A percentile compares a stretch with the other conserved stretches of the same genome.
phyloP scores from a whole-genome alignment of 192 early-diverging fungal genomes.

The Backusella macrospora region DNA sequence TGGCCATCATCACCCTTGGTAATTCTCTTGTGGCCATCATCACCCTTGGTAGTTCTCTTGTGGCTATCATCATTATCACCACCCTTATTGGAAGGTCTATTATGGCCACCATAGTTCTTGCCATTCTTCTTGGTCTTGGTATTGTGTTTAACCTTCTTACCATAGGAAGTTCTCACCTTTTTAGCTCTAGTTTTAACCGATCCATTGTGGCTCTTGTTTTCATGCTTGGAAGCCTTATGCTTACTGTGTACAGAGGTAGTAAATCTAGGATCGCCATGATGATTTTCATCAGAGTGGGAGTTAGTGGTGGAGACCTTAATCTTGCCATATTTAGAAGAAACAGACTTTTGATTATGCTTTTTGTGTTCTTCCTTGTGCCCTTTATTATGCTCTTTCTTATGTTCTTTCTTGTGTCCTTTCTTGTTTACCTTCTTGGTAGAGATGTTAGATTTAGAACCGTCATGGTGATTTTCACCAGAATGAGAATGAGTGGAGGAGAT shows the following conservation, averaged over 20 bases:
- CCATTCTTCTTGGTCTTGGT: not conserved
- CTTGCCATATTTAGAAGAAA: not conserved
- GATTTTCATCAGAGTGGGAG: not conserved
- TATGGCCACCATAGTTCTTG: not conserved
- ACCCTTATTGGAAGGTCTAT: no score
- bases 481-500: not conserved
- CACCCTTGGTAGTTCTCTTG: no score
- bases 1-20: no score
- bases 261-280: not conserved
- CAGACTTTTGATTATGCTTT: not conserved
- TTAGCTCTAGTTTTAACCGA: not conserved
- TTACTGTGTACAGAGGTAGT: not conserved
- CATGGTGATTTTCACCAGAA: not conserved
- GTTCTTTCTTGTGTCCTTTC: no score
- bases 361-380: no score
- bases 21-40: no score
- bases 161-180: conserved; percentile 1
- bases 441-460: not conserved
- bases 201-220: not conserved
- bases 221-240: not conserved
- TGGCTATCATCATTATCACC: no score
- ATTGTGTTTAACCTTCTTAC: not conserved
- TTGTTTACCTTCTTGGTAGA: not conserved
- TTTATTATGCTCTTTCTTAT: no score
- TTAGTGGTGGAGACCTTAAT: not conserved